Conservation (phyloP, 352 stramenopile species). For the Phytophthora nicotianae region DNA sequence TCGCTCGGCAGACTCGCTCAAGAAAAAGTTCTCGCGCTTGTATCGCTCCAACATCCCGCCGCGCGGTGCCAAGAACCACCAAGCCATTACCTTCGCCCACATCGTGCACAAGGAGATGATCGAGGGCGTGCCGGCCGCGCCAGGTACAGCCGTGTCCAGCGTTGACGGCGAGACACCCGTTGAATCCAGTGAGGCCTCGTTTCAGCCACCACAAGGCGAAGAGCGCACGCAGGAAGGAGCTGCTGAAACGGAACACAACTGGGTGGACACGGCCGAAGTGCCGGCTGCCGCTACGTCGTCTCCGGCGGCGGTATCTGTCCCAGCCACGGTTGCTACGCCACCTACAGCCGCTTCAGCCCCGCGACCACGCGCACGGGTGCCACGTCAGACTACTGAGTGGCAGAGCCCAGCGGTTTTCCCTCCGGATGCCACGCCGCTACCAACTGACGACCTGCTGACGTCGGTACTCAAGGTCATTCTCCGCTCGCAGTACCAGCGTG, state of each 20-base stretch:
- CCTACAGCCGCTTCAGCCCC: slow-evolving; percentile 2
- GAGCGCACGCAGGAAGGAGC: slow-evolving; percentile 26
- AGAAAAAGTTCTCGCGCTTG: slow-evolving; percentile 50
- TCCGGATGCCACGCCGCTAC: slow-evolving; percentile 19
- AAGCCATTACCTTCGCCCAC: slow-evolving; percentile 39
- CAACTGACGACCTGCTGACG: slow-evolving; percentile 38
- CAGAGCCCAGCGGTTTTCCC: slow-evolving; percentile 26
- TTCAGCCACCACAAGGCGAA: slow-evolving; percentile 23
- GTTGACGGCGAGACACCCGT: slow-evolving; percentile 15
- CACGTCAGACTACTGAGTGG: slow-evolving; percentile 25
- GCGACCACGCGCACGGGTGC: slow-evolving; percentile 10
- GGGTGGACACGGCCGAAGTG: slow-evolving; percentile 26
- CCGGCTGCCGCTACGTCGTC: slow-evolving; percentile 1
- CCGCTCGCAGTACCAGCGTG: slow-evolving; percentile 42
- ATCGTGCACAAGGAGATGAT: slow-evolving; percentile 47
- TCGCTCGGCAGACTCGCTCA: slow-evolving; percentile 48
- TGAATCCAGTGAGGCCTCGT: slow-evolving; percentile 25
- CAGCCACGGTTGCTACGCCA: background rate
- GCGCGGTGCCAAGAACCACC: slow-evolving; percentile 45
- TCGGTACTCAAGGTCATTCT: slow-evolving; percentile 44
- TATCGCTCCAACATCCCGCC: slow-evolving; percentile 35
- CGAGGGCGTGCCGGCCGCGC: slow-evolving; percentile 23
- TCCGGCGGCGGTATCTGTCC: slow-evolving; percentile 1
- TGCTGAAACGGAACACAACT: slow-evolving; percentile 34
- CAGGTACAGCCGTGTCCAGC: slow-evolving; percentile 1